Base-by-base conservation (phyloP, 1,284 basidiomycete genomes). In the Volvariella volvacea region DNA sequence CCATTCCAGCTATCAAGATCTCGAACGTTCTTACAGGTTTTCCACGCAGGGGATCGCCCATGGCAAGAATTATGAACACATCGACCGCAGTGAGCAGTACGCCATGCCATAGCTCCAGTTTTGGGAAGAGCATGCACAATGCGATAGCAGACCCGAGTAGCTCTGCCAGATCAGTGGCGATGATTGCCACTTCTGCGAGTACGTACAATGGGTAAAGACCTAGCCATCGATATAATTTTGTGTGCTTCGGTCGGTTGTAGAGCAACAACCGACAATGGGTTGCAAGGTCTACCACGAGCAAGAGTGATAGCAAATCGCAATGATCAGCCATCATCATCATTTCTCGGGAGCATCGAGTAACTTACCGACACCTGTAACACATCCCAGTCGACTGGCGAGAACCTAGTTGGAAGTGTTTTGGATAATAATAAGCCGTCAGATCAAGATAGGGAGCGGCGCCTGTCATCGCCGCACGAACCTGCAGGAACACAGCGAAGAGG, bases 1-100 rank as follows among this genome's bases (percentile, higher is more conserved):
- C 81, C 56, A 95, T 71, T 37, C 80, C 73, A 44, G 85, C 78
- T 46, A 90, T 83, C 58, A 93, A 83, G 52, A 81, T 77, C 61
- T 98, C 93, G 55, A 97, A 91, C 47, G 80, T 56, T 52, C 78
- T 70, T 37, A 81, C 78, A 17, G 82, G 81, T 33, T 67, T 67
- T 28, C 72, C 71, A 21, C 74, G 68, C 22, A 82, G 59, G 10
- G 80, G 79, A 54, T 85, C 80, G 3, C 75, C 69, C 48, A 87
- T 62, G 2, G 73, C 73, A 39, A 87, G 73, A 34, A 92, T 72
- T 45, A 96, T 56, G 44, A 97, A 68, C 12, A 95, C 91, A 58
- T 97, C 92, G 25, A 75, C 71, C 0, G 83, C 83, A 1, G 92
- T 96, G 49, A 95, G 71, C 36, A 95, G 70, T 1, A 95, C 88